Base-by-base conservation (phyloP, 176 grass and related monocot species). In the Poa annua region DNA sequence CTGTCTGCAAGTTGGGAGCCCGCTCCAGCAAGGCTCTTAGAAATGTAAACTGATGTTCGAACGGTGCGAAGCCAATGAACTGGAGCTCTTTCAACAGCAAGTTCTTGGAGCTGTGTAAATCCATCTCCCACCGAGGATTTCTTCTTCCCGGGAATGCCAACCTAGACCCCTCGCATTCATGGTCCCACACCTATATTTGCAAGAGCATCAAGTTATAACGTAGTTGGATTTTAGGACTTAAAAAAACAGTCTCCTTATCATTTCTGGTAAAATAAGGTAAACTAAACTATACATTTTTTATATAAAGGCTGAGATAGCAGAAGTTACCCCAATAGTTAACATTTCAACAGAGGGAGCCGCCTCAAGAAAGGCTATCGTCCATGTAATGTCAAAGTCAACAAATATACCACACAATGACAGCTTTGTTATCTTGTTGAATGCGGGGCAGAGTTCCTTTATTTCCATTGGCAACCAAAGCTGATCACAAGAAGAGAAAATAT, bases 11-110 rank as follows among this genome's bases (percentile, higher is more conserved):
- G 6, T 79, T 50, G 53, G 25, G n/a, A 61, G 65, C 65, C 59
- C 76, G 75, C 5, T 39, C 53, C 53, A 79, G 49, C 66, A 86
- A 16, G 17, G 42, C n/a, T 48, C n/a, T 86, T 73, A 86, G 33
- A 34, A 75, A 86, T 21, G 1, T 9, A 16, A 86, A 5, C 3
- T 86, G 78, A 20, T 76, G 70, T 35, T 76, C 71, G 7, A 80
- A 16, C 12, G 78, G n/a, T 8, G 41, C 81, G 22, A 87, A 87
- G 72, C 78, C 78, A 20, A 1, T 22, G 3, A 87, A 33, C 52
- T 68, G 14, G 8, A 81, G 71, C 25, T 75, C 20, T 75, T 22
- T 87, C 71, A 81, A 16, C 19, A 12, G 19, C 19, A 55, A 49
- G 29, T 55, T 32, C n/a, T 67, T 72, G 15, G 19, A 8, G 10